phyloP scores from a whole-genome alignment of 2,329 filamentous ascomycete species.

The Dactylonectria macrodidyma region DNA sequence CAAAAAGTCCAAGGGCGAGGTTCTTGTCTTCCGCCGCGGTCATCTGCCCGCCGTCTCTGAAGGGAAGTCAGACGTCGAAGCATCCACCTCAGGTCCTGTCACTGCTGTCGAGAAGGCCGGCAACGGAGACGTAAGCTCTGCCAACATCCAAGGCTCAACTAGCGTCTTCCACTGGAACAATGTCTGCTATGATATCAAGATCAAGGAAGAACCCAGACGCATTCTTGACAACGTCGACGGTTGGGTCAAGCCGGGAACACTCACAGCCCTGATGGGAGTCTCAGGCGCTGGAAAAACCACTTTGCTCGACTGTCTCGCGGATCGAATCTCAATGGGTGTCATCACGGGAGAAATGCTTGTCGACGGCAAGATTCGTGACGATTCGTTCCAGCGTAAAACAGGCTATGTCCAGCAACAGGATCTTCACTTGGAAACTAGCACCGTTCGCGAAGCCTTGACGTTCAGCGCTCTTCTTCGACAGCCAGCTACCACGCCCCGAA shows the following conservation, averaged over 20 bases:
- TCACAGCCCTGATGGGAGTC: constrained; percentile 78
- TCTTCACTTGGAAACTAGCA: constrained; percentile 59
- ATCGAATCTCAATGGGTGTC: constrained; percentile 80
- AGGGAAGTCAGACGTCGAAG: constrained; percentile 44
- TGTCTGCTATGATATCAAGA: constrained; percentile 82
- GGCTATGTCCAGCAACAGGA: constrained; percentile 81
- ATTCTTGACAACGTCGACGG: constrained; percentile 81
- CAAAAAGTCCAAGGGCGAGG: constrained; percentile 72
- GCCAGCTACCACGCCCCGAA: constrained; percentile 57
- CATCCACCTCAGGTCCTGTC: constrained; percentile 36
- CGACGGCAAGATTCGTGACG: constrained; percentile 76
- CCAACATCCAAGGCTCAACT: constrained; percentile 44
- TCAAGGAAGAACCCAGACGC: constrained; percentile 74
- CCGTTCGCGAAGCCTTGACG: constrained; percentile 60
- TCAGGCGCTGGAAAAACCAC: constrained; percentile 73
- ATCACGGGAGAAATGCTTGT: constrained; percentile 80
- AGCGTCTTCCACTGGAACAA: constrained; percentile 78
- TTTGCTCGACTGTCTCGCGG: constrained; percentile 74
- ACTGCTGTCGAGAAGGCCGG: constrained; percentile 37
- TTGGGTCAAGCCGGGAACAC: constrained; percentile 82
- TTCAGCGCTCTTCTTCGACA: constrained; percentile 63
- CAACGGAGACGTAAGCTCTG: constrained; percentile 8
- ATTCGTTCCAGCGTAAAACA: constrained; percentile 79
- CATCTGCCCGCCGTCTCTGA: constrained; percentile 36
- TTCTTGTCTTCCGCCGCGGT: constrained; percentile 70